Evolutionary conservation across 495 filamentous ascomycete species (phyloP).

Genomic region (Aspergillus bertholletiae): DNA sequence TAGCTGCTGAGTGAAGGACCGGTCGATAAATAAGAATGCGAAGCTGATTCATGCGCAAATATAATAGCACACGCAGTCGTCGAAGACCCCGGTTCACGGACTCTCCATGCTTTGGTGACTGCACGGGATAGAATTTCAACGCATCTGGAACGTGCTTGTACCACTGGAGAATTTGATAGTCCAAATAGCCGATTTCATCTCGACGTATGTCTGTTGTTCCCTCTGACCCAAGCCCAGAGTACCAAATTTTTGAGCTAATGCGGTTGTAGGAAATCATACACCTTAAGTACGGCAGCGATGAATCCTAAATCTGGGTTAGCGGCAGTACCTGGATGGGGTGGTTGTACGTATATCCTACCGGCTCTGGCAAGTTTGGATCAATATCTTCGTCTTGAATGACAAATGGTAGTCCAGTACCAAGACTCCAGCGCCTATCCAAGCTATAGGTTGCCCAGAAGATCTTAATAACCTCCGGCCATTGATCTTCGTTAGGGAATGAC

Average conservation of each 20-base stretch:
- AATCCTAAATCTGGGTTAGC: slow-evolving; percentile 46
- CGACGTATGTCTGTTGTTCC: slow-evolving; percentile 51
- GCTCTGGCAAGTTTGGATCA: slow-evolving; percentile 71
- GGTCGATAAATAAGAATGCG: slow-evolving; percentile 80
- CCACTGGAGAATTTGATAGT: slow-evolving; percentile 77
- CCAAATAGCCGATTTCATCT: slow-evolving; percentile 70
- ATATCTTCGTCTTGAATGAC: slow-evolving; percentile 80
- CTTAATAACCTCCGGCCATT: slow-evolving; percentile 56
- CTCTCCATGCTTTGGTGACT: slow-evolving; percentile 40
- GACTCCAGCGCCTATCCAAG: slow-evolving; percentile 77
- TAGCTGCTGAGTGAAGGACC: slow-evolving; percentile 70
- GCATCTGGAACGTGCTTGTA: slow-evolving; percentile 59
- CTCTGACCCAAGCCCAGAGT: slow-evolving; percentile 48
- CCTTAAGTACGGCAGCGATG: slow-evolving; percentile 62
- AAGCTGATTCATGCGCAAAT: slow-evolving; percentile 76
- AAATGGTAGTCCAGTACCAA: slow-evolving; percentile 78
- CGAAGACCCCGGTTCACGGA: slow-evolving; percentile 43
- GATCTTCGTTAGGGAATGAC: slow-evolving; percentile 55
- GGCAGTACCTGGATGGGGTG: background rate
- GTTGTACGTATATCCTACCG: slow-evolving; percentile 48
- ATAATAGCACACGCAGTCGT: slow-evolving; percentile 52
- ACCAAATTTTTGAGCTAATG: slow-evolving; percentile 79
- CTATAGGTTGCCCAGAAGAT: slow-evolving; percentile 82
- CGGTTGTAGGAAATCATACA: slow-evolving; percentile 76
- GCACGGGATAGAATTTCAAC: slow-evolving; percentile 57